A percentile compares a stretch with the other conserved stretches of the same genome.
Conservation (phyloP, 2,329 filamentous ascomycete genomes). For the Botrytis byssoidea region DNA sequence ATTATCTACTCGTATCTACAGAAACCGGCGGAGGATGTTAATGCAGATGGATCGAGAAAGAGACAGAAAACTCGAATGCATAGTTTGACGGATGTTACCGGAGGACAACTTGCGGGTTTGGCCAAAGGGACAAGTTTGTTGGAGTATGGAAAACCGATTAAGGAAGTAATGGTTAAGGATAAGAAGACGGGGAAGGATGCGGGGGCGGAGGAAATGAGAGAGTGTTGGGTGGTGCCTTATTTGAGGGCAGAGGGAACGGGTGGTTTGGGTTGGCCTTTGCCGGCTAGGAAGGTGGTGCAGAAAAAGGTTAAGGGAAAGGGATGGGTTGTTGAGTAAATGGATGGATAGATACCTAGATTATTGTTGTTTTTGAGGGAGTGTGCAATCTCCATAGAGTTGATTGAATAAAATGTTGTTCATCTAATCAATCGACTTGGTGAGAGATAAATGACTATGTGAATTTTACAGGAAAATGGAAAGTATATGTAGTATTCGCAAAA, state of each 20-base stretch:
- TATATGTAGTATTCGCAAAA: background rate
- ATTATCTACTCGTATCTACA: constrained; percentile 87
- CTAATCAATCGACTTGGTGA: background rate
- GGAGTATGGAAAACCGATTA: constrained; percentile 85
- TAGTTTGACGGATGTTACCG: constrained; percentile 75
- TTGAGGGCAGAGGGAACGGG: constrained; percentile 66
- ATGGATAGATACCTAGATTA: background rate
- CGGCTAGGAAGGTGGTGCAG: constrained; percentile 81
- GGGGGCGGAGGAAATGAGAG: constrained; percentile 53
- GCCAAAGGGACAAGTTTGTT: constrained; percentile 83
- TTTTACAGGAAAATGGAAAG: background rate
- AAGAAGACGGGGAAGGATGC: constrained; percentile 37
- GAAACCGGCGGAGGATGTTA: constrained; percentile 50
- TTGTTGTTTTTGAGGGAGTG: background rate
- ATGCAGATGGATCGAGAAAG: constrained; percentile 45
- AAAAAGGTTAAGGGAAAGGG: constrained; percentile 68
- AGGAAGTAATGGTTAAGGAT: constrained; percentile 58
- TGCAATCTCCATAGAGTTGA: background rate
- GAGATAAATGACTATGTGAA: background rate
- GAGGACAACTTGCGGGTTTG: constrained; percentile 71
- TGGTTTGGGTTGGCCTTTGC: constrained; percentile 77
- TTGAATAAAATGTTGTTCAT: background rate
- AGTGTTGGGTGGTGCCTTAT: constrained; percentile 81
- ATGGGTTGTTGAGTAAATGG: constrained; percentile 55
- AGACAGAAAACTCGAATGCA: constrained; percentile 83